These are phyloP conservation scores for Aspergillus nidulans DNA, from an alignment of 495 filamentous ascomycete species.

Conservation along the genomic window DNA sequence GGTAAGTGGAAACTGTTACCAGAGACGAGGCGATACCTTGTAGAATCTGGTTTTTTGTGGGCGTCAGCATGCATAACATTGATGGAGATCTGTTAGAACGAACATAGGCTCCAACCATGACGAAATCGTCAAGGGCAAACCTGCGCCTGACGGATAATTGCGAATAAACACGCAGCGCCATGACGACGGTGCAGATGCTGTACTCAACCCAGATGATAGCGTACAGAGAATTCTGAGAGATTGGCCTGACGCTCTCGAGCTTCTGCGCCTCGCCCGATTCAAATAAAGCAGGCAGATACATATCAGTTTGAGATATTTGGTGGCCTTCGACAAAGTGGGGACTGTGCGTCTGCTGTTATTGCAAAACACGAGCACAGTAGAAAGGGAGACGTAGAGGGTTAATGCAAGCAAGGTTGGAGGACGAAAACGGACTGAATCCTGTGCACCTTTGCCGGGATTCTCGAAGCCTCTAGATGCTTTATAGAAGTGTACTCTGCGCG, in stretches of 20 bases:
- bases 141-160: conserved; percentile 1
- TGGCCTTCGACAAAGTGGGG: no score
- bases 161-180: conserved; percentile 3
- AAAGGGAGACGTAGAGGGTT: no score
- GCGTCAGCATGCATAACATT: background rate
- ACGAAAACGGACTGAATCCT: no score
- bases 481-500: no score
- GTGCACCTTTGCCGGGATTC: no score
- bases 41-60: background rate
- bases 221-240: background rate
- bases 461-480: no score
- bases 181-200: conserved; percentile 1
- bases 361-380: no score
- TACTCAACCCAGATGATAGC: conserved; percentile 1
- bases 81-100: background rate
- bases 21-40: conserved; percentile 1
- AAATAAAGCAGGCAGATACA: no score
- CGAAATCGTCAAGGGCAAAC: background rate
- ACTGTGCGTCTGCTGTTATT: no score
- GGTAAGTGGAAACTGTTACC: background rate
- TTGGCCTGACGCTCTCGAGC: background rate
- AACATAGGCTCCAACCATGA: conserved; percentile 7
- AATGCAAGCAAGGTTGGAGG: no score
- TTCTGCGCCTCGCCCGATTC: no score
- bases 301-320: no score